These are phyloP conservation scores for Yarrowia divulgata DNA, from an alignment of 805 yeast genomes.

Conservation along the genomic window DNA sequence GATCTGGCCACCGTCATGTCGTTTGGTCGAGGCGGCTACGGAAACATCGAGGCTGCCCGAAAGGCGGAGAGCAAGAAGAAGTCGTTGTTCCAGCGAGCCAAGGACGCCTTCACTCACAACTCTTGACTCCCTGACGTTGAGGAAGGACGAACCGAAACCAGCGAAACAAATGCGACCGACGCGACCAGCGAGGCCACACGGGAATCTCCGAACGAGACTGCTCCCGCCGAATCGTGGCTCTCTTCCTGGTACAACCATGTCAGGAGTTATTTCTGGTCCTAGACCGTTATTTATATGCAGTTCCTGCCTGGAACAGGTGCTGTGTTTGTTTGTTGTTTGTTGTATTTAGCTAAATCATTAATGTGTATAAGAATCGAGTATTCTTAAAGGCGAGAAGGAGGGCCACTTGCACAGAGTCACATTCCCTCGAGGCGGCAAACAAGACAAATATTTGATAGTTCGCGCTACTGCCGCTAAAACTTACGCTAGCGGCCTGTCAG, in stretches of 20 bases:
- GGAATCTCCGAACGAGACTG: neutral
- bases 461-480: neutral
- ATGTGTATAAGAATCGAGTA: constrained; percentile 1
- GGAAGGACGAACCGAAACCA: neutral
- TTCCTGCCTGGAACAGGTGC: neutral
- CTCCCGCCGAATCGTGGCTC: neutral
- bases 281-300: constrained; percentile 30
- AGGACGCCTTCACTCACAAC: constrained; percentile 52
- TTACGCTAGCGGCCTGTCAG: neutral
- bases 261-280: constrained; percentile 25
- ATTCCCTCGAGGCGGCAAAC: neutral
- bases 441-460: neutral
- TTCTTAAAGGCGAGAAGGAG: neutral
- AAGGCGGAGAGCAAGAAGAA: constrained; percentile 49
- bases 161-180: neutral
- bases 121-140: constrained; percentile 6
- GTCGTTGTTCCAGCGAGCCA: constrained; percentile 58
- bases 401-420: neutral
- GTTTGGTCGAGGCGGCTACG: constrained; percentile 72
- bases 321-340: neutral
- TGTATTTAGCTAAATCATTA: constrained; percentile 17
- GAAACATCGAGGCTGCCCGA: constrained; percentile 56
- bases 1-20: constrained; percentile 56
- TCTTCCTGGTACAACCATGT: constrained; percentile 9
- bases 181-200: constrained; percentile 1